These are phyloP conservation scores for Diplodia seriata DNA, from an alignment of 2,329 filamentous ascomycete species.

Conservation along the genomic window DNA sequence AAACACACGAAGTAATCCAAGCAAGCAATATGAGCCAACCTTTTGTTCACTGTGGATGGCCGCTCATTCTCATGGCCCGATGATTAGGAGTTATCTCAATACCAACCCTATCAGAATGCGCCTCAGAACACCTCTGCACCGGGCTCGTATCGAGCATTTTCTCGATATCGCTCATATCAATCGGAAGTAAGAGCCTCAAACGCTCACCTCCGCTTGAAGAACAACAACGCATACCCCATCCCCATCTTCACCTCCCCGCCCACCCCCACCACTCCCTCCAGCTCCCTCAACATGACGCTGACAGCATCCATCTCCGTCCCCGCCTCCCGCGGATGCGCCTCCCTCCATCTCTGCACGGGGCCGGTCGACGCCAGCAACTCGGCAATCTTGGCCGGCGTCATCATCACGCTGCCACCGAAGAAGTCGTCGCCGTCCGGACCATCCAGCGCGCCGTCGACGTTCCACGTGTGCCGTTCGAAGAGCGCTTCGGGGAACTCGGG, in stretches of 20 bases:
- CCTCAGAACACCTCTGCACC: too few relatives aligned
- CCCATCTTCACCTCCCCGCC: background rate
- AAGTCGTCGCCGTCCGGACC: constrained; percentile 40
- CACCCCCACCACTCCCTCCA: constrained; percentile 33
- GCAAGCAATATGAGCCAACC: too few relatives aligned
- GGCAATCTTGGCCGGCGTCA: constrained; percentile 44
- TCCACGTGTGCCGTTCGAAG: constrained; percentile 56
- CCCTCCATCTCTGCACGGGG: constrained; percentile 53
- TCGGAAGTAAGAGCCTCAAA: too few relatives aligned
- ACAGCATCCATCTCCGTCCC: constrained; percentile 53
- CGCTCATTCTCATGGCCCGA: too few relatives aligned
- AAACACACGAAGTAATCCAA: too few relatives aligned
- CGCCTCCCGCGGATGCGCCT: constrained; percentile 52
- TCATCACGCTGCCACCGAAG: constrained; percentile 36
- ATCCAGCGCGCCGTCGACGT: constrained; percentile 40
- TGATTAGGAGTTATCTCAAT: too few relatives aligned
- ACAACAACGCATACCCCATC: background rate
- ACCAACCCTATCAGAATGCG: too few relatives aligned
- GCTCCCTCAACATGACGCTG: constrained; percentile 40
- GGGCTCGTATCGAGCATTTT: too few relatives aligned
- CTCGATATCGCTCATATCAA: too few relatives aligned
- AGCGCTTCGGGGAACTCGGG: constrained; percentile 49
- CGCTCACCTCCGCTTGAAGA: constrained; percentile 27
- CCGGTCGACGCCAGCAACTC: constrained; percentile 51
- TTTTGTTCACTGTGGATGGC: too few relatives aligned